A percentile compares a stretch with the other conserved stretches of the same genome.
Conservation (phyloP, 2,329 filamentous ascomycete genomes). For the Colletotrichum truncatum region DNA sequence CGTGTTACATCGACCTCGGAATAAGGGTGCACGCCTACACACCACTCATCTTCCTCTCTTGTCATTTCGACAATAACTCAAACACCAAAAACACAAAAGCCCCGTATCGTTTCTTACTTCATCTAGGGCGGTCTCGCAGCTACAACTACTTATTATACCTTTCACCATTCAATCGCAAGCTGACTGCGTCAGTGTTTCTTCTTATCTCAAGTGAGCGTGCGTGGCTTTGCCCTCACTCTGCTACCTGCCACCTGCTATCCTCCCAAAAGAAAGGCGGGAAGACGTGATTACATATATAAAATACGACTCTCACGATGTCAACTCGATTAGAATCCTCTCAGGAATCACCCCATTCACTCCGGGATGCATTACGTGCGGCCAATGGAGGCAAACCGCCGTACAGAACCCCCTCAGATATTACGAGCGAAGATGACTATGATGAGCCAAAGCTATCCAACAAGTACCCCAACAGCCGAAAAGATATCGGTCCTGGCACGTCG, state of each 20-base stretch:
- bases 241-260: too few species aligned
- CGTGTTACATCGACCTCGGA: constrained; percentile 1
- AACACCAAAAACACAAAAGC: neutral
- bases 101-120: neutral
- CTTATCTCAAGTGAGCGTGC: constrained; percentile 15
- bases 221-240: neutral
- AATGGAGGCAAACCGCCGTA: neutral
- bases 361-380: constrained; percentile 32
- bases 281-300: neutral
- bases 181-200: neutral
- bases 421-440: constrained; percentile 58
- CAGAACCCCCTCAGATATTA: constrained; percentile 45
- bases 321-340: neutral
- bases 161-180: neutral
- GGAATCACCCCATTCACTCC: constrained; percentile 30
- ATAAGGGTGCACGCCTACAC: neutral
- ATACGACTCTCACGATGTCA: neutral
- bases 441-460: constrained; percentile 32
- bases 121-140: neutral
- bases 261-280: neutral
- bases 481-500: neutral
- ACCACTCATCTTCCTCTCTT: neutral
- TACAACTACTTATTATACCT: neutral
- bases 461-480: neutral
- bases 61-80: neutral